Conservation (phyloP, 2,329 filamentous ascomycete species). For the Aspergillus clavatus region DNA sequence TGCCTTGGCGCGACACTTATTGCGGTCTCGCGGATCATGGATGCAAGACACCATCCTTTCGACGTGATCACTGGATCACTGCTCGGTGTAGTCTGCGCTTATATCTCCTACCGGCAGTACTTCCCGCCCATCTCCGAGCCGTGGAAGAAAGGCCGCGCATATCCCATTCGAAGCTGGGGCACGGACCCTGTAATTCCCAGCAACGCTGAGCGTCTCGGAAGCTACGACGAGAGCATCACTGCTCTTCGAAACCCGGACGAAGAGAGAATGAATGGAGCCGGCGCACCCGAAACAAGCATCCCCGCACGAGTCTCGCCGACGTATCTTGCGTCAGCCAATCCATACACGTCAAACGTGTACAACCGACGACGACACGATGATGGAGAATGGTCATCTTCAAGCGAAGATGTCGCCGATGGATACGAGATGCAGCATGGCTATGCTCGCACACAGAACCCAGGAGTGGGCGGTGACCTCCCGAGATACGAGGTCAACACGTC, state of each 20-base stretch:
- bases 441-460: slow-evolving; percentile 20
- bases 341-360: slow-evolving; percentile 23
- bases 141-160: slow-evolving; percentile 55
- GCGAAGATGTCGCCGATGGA: slow-evolving; percentile 32
- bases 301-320: slow-evolving; percentile 9
- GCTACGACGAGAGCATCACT: slow-evolving; percentile 16
- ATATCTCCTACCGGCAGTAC: slow-evolving; percentile 54
- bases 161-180: slow-evolving; percentile 56
- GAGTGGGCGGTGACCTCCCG: slow-evolving; percentile 14
- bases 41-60: slow-evolving; percentile 58
- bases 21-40: slow-evolving; percentile 57
- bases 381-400: slow-evolving; percentile 33
- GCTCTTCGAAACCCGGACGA: slow-evolving; percentile 31
- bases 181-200: slow-evolving; percentile 35
- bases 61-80: slow-evolving; percentile 54
- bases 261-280: slow-evolving; percentile 19
- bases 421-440: slow-evolving; percentile 37
- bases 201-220: slow-evolving; percentile 3
- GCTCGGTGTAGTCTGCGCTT: slow-evolving; percentile 50
- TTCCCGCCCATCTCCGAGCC: slow-evolving; percentile 53
- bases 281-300: slow-evolving; percentile 5
- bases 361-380: slow-evolving; percentile 28
- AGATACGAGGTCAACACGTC: slow-evolving; percentile 25
- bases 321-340: slow-evolving; percentile 20
- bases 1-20: slow-evolving; percentile 52